Percentiles rank a stretch among this genome's conserved stretches.
phyloP scores from a whole-genome alignment of 108 stramenopile species.

The Skeletonema tropicum region DNA sequence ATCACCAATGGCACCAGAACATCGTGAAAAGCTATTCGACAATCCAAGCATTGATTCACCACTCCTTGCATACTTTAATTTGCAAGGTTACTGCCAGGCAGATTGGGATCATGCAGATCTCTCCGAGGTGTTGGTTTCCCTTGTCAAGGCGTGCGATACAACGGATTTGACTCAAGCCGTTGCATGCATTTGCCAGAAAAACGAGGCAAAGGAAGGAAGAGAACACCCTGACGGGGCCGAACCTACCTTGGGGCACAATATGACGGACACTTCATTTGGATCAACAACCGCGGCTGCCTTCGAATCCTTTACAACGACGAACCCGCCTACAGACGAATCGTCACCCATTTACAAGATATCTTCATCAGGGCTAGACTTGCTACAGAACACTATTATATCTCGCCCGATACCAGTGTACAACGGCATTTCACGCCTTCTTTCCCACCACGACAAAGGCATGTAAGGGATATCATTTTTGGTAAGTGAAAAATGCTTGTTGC shows the following conservation, averaged over 20 bases:
- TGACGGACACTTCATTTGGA: conserved; percentile 32
- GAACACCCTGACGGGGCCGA: background rate
- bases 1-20: conserved; percentile 18
- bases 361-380: conserved; percentile 57
- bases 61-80: conserved; percentile 71
- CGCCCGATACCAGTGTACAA: conserved; percentile 85
- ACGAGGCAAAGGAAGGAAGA: conserved; percentile 6
- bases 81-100: conserved; percentile 67
- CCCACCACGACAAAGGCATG: conserved; percentile 63
- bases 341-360: background rate
- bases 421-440: conserved; percentile 68
- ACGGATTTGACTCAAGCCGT: conserved; percentile 75
- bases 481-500: background rate
- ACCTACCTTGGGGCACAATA: conserved; percentile 3
- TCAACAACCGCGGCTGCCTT: conserved; percentile 13
- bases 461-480: conserved; percentile 90
- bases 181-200: conserved; percentile 70
- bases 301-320: background rate
- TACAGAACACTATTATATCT: conserved; percentile 83
- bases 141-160: conserved; percentile 87
- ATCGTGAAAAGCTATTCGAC: conserved; percentile 42
- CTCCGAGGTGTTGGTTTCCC: conserved; percentile 67
- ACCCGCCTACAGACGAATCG: background rate
- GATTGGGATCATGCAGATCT: conserved; percentile 88
- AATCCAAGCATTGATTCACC: conserved; percentile 58